Percentiles rank a stretch among this genome's conserved stretches.
Evolutionary conservation across 2,329 filamentous ascomycete genomes (phyloP).

Genomic region (Neofusicoccum kwambonambiense): DNA sequence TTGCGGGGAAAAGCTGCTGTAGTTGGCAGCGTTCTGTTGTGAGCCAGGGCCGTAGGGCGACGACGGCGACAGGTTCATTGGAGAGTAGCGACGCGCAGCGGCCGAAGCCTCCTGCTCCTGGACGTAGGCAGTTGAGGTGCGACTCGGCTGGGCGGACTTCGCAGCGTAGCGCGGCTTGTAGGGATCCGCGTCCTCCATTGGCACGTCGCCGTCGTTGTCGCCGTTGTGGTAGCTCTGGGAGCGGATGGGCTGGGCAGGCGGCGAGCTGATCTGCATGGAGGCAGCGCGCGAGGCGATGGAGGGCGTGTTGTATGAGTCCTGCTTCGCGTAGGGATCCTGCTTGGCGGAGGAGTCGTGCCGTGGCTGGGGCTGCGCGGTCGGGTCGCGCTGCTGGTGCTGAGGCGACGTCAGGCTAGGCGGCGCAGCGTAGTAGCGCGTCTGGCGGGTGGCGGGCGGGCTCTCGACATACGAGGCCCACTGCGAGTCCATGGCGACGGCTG

Average conservation of each 20-base stretch:
- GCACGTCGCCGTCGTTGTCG: conserved; percentile 46
- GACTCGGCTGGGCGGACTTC: conserved; percentile 74
- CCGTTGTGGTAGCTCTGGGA: conserved; percentile 36
- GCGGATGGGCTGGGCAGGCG: conserved; percentile 29
- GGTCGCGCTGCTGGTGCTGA: conserved; percentile 33
- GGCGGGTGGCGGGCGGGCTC: conserved; percentile 22
- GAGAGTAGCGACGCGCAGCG: conserved; percentile 88
- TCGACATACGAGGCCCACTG: conserved; percentile 19
- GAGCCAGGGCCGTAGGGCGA: conserved; percentile 71
- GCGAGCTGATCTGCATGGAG: conserved; percentile 38
- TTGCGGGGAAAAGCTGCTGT: conserved; percentile 44
- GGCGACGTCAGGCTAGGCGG: conserved; percentile 32
- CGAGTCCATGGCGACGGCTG: conserved; percentile 18
- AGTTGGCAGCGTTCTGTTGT: conserved; percentile 45
- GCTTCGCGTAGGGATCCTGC: conserved; percentile 25
- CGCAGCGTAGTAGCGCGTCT: conserved; percentile 30
- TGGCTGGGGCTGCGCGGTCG: conserved; percentile 30
- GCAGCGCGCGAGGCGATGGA: conserved; percentile 35
- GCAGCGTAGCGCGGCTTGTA: conserved; percentile 81
- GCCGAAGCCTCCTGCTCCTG: conserved; percentile 70
- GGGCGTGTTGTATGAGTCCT: conserved; percentile 36
- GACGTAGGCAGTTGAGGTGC: conserved; percentile 71
- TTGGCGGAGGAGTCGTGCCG: conserved; percentile 1
- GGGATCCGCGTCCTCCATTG: conserved; percentile 85
- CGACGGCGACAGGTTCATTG: conserved; percentile 87